Base-by-base conservation (phyloP, 2,329 filamentous ascomycete species). In the Fusarium zealandicum region DNA sequence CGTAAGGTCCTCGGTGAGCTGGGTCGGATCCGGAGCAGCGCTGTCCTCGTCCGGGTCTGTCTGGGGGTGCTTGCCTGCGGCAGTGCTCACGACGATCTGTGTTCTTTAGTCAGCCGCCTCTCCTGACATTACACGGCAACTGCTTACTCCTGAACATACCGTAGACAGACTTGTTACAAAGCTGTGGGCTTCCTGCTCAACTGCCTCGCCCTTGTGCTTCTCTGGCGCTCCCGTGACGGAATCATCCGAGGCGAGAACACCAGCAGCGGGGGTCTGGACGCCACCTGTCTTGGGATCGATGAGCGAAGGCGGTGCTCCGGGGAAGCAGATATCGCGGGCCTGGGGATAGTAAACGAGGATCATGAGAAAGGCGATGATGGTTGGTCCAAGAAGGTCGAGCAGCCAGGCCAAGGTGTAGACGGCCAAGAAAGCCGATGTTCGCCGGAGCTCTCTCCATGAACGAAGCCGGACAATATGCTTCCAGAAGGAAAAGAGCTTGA, bases 211-310 rank as follows among this genome's bases (percentile, higher is more conserved):
- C 69, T 91, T 88, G 73, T 91, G 84, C 61, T 91, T 90, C 70
- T 96, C 90, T 0, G 90, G 88, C 0, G 91, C 91, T 1, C 91
- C 92, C 0, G 91, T 96, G 1, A 89, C 82, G 51, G 88, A 92
- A 54, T 92, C 89, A 22, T 87, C 83, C 16, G 88, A 92, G 1
- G 89, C 91, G 0, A 95, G 75, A 0, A 92, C 85, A 2, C 90
- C 90, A 3, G 90, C 83, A 43, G 85, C 84, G 1, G 90, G 90
- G 65, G 89, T 93, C 71, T 95, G 86, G 1, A 93, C 78, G 6
- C 89, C 89, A 6, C 91, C 90, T 0, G 88, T 88, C 53, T 81
- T 84, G 28, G 80, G 77, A 59, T 88, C 81, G 36, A 95, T 89
- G 1, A 95, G 77, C 0, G 90, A 84, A 0, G 93, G 79, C 0